Base-by-base conservation (phyloP, 331 rosid species). In the Spiraea crenata region DNA sequence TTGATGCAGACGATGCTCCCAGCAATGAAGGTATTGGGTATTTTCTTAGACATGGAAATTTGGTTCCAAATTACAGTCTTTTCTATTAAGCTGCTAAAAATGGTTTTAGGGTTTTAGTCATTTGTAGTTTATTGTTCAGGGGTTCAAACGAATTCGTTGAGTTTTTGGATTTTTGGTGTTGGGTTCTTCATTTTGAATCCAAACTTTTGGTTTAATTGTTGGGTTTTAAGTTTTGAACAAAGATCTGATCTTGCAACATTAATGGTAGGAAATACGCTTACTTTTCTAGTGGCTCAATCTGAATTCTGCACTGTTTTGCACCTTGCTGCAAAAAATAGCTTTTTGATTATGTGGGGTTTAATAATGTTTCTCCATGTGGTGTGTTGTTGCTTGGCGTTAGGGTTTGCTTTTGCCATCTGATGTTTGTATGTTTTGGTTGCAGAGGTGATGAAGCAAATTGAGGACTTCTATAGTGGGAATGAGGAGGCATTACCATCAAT, bases 371-470 rank as follows among this genome's bases (percentile, higher is more conserved):
- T 25, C 31, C 31, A 25, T 25, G 31, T 25, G 31, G 31, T 25
- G 31, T 25, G 31, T 2, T 25, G 31, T 25, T 25, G 31, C 45
- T 20, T 39, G 31, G 60, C 6, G 25, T 34, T 9, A 0, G 0
- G 39, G 44, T 31, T 44, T 19, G 48, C 40, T 72, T n/a, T 67
- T 48, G 15, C 41, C 13, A 47, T 42, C 40, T 66, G 56, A 47
- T 20, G 3, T 25, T 39, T 55, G 9, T 4, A 7, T 35, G 12
- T 15, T 57, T 45, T 45, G 64, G 46, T 65, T 70, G 15, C 69
- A 92, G 96, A 87, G 71, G 79, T 92, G 70, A 89, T 80, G 81
- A 84, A 41, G 86, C 80, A 70, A 15, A 83, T 92, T 65, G 89
- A 86, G 7, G 82, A 66, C 67, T 89, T 81, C 67, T 76, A 63